phyloP scores from a whole-genome alignment of 306 rosid genomes.

The Castanea sativa region DNA sequence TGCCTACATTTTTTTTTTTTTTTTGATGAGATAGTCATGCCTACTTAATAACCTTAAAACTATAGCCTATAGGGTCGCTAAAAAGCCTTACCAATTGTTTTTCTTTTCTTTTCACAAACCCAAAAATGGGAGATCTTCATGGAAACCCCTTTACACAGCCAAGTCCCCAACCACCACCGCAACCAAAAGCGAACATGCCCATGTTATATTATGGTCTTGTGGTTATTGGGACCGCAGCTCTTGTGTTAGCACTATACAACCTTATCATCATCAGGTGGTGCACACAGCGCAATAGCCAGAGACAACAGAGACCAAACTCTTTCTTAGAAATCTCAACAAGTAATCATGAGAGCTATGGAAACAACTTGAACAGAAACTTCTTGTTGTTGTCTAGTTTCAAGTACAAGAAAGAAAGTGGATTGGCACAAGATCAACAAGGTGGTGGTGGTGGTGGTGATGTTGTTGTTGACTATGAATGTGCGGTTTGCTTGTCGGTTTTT shows the following conservation, averaged over 20 bases:
- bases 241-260: constrained; percentile 64
- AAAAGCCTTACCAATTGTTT: constrained; percentile 2
- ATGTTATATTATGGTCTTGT: constrained; percentile 71
- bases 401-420: constrained; percentile 53
- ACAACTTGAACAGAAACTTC: constrained; percentile 21
- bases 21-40: not conserved
- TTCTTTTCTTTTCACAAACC: not conserved
- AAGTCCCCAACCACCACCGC: constrained; percentile 20
- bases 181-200: constrained; percentile 38
- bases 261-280: constrained; percentile 55
- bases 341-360: constrained; percentile 25
- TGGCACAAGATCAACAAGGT: not conserved
- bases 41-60: constrained; percentile 3
- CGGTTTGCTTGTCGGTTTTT: constrained; percentile 69
- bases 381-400: constrained; percentile 53
- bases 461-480: constrained; percentile 48
- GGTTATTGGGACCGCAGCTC: constrained; percentile 54
- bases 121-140: constrained; percentile 29
- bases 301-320: not conserved
- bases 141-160: constrained; percentile 17
- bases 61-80: not conserved
- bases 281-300: constrained; percentile 16
- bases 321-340: not conserved
- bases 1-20: not conserved
- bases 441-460: not conserved